A percentile compares a stretch with the other conserved stretches of the same genome.
Evolutionary conservation across 495 filamentous ascomycete genomes (phyloP).

Genomic region (Trichoderma asperelloides): DNA sequence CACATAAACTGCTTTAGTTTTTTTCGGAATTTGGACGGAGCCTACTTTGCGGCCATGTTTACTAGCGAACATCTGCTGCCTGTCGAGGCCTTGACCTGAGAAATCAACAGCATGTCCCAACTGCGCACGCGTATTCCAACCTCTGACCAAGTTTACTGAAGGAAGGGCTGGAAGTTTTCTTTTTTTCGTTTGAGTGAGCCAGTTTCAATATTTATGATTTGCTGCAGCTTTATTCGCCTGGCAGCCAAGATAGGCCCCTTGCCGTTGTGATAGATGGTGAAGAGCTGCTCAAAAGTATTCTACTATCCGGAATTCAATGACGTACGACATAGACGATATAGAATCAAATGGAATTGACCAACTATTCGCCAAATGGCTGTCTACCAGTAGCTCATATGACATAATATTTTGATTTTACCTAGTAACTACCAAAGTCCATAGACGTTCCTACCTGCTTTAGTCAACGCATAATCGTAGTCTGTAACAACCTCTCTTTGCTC

Average conservation of each 20-base stretch:
- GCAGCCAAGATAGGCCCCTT: not conserved
- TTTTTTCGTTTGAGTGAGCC: not conserved
- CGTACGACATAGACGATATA: not conserved
- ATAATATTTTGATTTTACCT: too few relatives aligned
- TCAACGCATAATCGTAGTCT: too few relatives aligned
- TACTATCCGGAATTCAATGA: not conserved
- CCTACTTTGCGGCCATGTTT: slow-evolving; percentile 2
- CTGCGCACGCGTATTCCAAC: not conserved
- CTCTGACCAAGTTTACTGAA: not conserved
- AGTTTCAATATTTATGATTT: not conserved
- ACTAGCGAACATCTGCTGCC: not conserved
- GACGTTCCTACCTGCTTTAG: too few relatives aligned
- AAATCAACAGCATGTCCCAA: slow-evolving; percentile 1
- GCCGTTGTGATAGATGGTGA: not conserved
- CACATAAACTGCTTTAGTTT: not conserved
- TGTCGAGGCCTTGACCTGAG: not conserved
- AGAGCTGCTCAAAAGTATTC: not conserved
- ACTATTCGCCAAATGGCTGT: not conserved
- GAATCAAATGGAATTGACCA: not conserved
- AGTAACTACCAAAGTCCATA: too few relatives aligned
- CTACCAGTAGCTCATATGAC: not conserved
- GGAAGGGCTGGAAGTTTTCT: not conserved
- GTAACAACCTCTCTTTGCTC: too few relatives aligned
- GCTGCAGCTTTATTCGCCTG: not conserved
- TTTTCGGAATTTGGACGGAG: slow-evolving; percentile 4